Conservation (phyloP, 2,329 filamentous ascomycete species). For the Colletotrichum tamarilloi region DNA sequence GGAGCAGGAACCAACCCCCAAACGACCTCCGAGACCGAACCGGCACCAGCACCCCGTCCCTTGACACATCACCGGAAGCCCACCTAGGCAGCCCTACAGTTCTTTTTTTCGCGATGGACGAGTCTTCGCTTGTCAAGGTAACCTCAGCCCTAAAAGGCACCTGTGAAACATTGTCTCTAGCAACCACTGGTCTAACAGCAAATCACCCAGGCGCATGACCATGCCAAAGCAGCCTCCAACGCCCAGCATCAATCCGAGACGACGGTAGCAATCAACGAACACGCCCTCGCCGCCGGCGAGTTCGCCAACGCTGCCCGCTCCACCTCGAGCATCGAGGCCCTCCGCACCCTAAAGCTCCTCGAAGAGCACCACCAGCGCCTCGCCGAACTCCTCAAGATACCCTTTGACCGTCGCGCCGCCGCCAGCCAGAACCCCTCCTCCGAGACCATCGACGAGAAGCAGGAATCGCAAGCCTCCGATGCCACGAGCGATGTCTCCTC, state of each 20-base stretch:
- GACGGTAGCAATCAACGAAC: conserved; percentile 85
- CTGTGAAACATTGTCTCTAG: conserved; percentile 19
- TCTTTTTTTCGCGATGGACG: conserved; percentile 66
- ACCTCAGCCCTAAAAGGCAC: conserved; percentile 41
- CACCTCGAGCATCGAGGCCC: conserved; percentile 76
- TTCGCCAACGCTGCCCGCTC: conserved; percentile 84
- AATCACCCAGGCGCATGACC: conserved; percentile 79
- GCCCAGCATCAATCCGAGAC: conserved; percentile 81
- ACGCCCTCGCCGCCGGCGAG: conserved; percentile 87
- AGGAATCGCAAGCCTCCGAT: conserved; percentile 35
- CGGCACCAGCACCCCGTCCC: neutral
- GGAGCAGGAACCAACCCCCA: neutral
- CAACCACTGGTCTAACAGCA: conserved; percentile 3
- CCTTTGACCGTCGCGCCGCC: conserved; percentile 61
- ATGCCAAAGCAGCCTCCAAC: conserved; percentile 84
- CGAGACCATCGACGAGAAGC: conserved; percentile 52
- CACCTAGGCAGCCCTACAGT: neutral
- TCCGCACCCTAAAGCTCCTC: conserved; percentile 85
- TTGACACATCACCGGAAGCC: neutral
- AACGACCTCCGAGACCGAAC: neutral
- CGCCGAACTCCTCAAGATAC: conserved; percentile 82
- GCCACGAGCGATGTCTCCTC: conserved; percentile 1
- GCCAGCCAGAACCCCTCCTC: conserved; percentile 43
- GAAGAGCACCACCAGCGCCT: conserved; percentile 89
- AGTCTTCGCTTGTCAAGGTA: conserved; percentile 75